phyloP scores from a whole-genome alignment of 164 flowering plant species.

The Pachysandra terminalis region DNA sequence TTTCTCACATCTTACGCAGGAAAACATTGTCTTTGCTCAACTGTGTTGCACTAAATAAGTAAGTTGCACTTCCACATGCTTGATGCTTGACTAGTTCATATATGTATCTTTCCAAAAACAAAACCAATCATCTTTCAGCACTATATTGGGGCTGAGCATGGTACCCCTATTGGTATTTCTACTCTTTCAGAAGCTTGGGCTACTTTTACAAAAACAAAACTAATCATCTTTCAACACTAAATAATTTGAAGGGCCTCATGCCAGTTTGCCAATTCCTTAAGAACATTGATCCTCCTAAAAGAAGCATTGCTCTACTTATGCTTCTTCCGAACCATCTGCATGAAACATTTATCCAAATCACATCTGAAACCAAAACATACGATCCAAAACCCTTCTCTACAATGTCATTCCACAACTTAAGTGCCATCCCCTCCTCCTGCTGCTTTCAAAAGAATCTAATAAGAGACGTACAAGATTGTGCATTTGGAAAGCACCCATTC shows the following conservation, averaged over 20 bases:
- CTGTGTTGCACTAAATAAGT: neutral
- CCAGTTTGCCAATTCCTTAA: constrained; percentile 81
- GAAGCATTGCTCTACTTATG: constrained; percentile 78
- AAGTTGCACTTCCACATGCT: neutral
- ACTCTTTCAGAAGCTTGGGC: constrained; percentile 5
- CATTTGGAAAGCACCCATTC: constrained; percentile 67
- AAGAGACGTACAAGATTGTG: constrained; percentile 87
- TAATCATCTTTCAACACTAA: constrained; percentile 60
- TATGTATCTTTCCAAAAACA: neutral
- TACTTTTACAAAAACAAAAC: constrained; percentile 39
- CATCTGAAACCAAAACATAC: constrained; percentile 72
- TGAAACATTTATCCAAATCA: constrained; percentile 70
- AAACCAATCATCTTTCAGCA: neutral
- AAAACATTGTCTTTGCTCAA: neutral
- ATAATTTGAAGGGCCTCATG: constrained; percentile 48
- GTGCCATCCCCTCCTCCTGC: constrained; percentile 78
- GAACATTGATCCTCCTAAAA: constrained; percentile 81
- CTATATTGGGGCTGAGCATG: neutral
- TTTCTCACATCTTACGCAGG: too few relatives aligned
- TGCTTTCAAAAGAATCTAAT: constrained; percentile 62
- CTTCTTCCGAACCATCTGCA: constrained; percentile 84
- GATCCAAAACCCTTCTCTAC: constrained; percentile 89
- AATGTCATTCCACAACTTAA: constrained; percentile 83
- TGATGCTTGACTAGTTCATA: neutral
- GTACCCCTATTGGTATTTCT: constrained; percentile 1